Conservation (phyloP, 345 rosid genomes). For the Trapa bicornis region DNA sequence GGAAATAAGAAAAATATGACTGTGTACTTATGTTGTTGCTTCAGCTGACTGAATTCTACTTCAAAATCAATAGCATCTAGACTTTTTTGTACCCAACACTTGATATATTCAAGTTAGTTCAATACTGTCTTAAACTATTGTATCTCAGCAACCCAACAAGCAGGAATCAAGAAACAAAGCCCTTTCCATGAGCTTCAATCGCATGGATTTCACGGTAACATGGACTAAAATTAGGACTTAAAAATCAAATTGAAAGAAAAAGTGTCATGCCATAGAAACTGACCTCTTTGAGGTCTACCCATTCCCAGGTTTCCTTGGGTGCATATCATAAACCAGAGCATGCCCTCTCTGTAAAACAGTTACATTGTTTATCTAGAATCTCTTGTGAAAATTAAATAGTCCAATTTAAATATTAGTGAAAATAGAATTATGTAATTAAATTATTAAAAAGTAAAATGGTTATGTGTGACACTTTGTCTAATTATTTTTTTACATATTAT, state of each 20-base stretch:
- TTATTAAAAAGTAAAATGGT: too few relatives aligned
- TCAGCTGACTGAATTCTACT: neutral
- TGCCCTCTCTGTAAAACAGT: conserved; percentile 58
- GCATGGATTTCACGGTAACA: neutral
- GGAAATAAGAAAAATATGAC: too few relatives aligned
- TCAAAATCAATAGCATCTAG: neutral
- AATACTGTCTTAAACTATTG: too few relatives aligned
- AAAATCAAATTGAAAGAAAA: neutral
- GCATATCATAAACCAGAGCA: conserved; percentile 77
- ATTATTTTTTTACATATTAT: too few relatives aligned
- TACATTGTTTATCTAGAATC: neutral
- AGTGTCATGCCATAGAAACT: neutral
- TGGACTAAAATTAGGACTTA: neutral
- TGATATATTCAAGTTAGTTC: too few relatives aligned
- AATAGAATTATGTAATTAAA: too few relatives aligned
- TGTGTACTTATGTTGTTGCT: neutral
- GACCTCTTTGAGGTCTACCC: conserved; percentile 40
- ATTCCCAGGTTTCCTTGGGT: conserved; percentile 78
- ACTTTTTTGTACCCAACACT: neutral
- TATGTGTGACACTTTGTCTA: too few relatives aligned
- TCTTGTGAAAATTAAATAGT: too few relatives aligned
- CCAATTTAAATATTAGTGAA: too few relatives aligned
- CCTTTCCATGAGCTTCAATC: neutral
- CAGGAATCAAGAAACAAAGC: neutral
- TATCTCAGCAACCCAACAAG: too few relatives aligned